A percentile compares a stretch with the other conserved stretches of the same genome.
Conservation (phyloP, 2,329 filamentous ascomycete species). For the Hypomyces rosellus region DNA sequence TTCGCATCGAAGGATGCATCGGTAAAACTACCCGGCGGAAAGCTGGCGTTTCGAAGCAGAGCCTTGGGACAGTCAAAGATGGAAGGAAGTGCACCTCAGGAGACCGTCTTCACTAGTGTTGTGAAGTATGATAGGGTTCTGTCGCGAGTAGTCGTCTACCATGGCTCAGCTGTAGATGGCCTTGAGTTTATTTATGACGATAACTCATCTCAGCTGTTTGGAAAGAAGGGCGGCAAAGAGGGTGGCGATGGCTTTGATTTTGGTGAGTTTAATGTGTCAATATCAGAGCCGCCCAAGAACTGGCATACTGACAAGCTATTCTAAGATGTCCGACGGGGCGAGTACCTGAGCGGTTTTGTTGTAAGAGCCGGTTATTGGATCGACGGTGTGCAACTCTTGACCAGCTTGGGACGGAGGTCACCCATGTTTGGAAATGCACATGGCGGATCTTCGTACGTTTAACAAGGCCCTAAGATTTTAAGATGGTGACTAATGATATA, state of each 20-base stretch:
- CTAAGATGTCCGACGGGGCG: slow-evolving; percentile 72
- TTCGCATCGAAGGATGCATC: slow-evolving; percentile 66
- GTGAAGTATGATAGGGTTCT: slow-evolving; percentile 65
- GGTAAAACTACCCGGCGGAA: slow-evolving; percentile 64
- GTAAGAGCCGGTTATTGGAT: slow-evolving; percentile 76
- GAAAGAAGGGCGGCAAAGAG: slow-evolving; percentile 65
- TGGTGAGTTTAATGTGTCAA: slow-evolving; percentile 43
- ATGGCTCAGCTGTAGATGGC: slow-evolving; percentile 72
- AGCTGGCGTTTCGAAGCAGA: slow-evolving; percentile 68
- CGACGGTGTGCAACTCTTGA: slow-evolving; percentile 84
- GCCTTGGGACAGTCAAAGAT: slow-evolving; percentile 67
- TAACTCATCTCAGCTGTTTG: slow-evolving; percentile 75
- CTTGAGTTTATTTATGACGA: slow-evolving; percentile 94
- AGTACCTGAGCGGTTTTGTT: slow-evolving; percentile 81
- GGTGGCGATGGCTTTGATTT: slow-evolving; percentile 71
- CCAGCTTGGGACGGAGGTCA: slow-evolving; percentile 80
- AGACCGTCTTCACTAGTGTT: slow-evolving; percentile 69
- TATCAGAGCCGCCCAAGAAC: background rate
- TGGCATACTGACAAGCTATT: slow-evolving; percentile 18
- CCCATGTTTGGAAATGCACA: slow-evolving; percentile 74
- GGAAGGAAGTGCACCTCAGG: slow-evolving; percentile 61
- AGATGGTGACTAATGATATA: slow-evolving; percentile 17
- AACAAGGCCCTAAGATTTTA: background rate
- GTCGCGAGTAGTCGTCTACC: slow-evolving; percentile 67
- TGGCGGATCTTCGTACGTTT: slow-evolving; percentile 74